A percentile compares a stretch with the other conserved stretches of the same genome.
Conservation (phyloP, 345 rosid species). For the Hibiscus mutabilis region DNA sequence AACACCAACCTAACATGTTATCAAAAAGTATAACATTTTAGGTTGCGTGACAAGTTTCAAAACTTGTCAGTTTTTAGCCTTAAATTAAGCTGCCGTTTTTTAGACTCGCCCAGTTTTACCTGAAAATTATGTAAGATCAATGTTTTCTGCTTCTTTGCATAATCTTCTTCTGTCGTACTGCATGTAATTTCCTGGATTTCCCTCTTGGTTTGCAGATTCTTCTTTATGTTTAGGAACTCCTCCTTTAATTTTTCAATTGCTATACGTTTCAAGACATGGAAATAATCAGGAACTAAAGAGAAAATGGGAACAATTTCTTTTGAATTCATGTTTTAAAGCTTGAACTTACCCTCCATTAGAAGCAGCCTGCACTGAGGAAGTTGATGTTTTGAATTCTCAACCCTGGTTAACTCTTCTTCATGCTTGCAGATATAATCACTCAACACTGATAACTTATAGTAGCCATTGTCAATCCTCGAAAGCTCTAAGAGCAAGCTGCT, state of each 20-base stretch:
- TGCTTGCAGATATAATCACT: constrained; percentile 17
- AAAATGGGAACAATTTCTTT: background rate
- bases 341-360: constrained; percentile 19
- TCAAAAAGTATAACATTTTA: too few relatives aligned
- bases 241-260: constrained; percentile 20
- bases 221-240: constrained; percentile 12
- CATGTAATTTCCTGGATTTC: background rate
- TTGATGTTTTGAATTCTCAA: background rate
- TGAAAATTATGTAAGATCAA: background rate
- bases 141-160: background rate
- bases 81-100: too few relatives aligned
- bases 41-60: too few relatives aligned
- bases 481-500: constrained; percentile 12
- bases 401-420: constrained; percentile 11
- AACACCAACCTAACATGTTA: too few relatives aligned
- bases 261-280: background rate
- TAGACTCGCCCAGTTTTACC: background rate
- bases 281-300: background rate
- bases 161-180: background rate
- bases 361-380: constrained; percentile 21
- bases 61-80: too few relatives aligned
- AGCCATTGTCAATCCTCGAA: constrained; percentile 9
- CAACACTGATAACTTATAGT: constrained; percentile 5
- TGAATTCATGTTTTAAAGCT: background rate
- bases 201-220: constrained; percentile 1